Base-by-base conservation (phyloP, 805 yeast species). In the Dipodascus geniculatus region DNA sequence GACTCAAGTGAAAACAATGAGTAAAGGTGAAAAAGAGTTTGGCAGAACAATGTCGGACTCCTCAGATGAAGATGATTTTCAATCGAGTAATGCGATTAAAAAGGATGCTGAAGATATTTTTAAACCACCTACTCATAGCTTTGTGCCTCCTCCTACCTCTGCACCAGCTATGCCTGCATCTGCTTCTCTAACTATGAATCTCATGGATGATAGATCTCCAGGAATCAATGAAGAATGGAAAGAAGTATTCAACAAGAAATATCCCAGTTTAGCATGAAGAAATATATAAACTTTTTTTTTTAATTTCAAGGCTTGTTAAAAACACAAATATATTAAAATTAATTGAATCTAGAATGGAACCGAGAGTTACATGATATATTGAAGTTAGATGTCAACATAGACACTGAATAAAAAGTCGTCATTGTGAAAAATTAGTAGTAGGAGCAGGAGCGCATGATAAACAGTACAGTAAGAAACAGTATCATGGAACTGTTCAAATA, bases 11-110 rank as follows among this genome's bases (percentile, higher is more conserved):
- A 28, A 28, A 11, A 28, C 9, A 28, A 28, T 28, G 33, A 28
- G 33, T 11, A 28, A 11, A 28, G 33, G 11, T 28, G 33, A 28
- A 28, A 28, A 28, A 28, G 33, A 28, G 11, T 28, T 28, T 28
- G 33, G 33, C 6, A 28, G 11, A 28, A 28, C 44, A 9, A 38
- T 17, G 17, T 38, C 44, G 4, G 17, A 14, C 4, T 38, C 44
- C 44, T 38, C 44, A 38, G 44, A 28, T 28, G 33, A 38, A 38
- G 44, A 38, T 38, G 44, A n/a, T n/a, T 38, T 38, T n/a, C 44
- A 14, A 38, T 17, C 17, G 17, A 38, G 14, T 38, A n/a, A 4
- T n/a, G 4, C 14, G 20, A 14, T 4, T n/a, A 38, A 38, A 38
- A 38, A 38, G 14, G 20, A 38, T n/a, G 20, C 20, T 38, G 44